Base-by-base conservation (phyloP, 2,329 filamentous ascomycete genomes). In the Tolypocladium amazonense region DNA sequence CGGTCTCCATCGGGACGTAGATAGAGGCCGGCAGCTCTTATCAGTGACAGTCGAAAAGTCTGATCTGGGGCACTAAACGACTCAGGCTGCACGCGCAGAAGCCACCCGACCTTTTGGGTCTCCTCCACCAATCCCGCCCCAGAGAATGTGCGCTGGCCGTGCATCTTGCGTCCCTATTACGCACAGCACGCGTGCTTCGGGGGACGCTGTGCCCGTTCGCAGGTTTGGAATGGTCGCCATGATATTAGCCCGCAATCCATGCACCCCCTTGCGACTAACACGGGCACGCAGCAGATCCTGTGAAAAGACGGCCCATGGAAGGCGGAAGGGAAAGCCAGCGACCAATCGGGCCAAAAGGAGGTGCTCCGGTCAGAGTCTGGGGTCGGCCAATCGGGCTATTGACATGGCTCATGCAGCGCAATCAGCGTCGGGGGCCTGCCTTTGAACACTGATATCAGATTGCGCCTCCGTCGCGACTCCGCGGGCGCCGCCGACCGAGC, bases 371-470 rank as follows among this genome's bases (percentile, higher is more conserved):
- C 27, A 35, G 64, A 69, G 66, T 70, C 69, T 63, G 69, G 69
- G 69, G 69, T 59, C 63, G 59, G 57, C 69, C 69, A 70, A 70
- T 70, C 67, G 63, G 59, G 56, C 60, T 23, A n/a, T 41, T 33
- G 47, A 35, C 39, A 35, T 20, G 20, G 57, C 30, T 18, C 27
- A 50, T 43, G 37, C 55, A 56, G 20, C 25, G 37, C 35, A 33
- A 57, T 57, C 35, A 14, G 20, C 12, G 47, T n/a, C 18, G 45
- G 20, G 39, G 45, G 45, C 45, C 9, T 27, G 25, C 45, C 12
- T 27, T 11, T 50, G 6, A 15, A 27, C 14, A 7, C 27, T 35
- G 50, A 23, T 35, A 35, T 37, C 50, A 23, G 50, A 1, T 37
- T 52, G 25, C 27, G 33, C 35, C 9, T 14, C 58, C 39, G 50